Conservation (phyloP, 345 rosid genomes). For the Citrus sinensis region DNA sequence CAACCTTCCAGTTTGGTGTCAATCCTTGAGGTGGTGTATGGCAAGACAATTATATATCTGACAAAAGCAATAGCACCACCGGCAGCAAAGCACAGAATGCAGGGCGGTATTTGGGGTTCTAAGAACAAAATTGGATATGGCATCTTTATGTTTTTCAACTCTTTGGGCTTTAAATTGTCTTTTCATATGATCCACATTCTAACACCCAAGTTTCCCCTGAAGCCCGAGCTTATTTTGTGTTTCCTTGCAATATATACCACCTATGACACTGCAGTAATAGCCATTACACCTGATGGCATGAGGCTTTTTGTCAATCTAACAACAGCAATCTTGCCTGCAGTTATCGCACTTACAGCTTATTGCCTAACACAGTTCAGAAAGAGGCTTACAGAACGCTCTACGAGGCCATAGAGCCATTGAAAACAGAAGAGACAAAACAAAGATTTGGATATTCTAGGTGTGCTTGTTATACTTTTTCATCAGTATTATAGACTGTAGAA, state of each 20-base stretch:
- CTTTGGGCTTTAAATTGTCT: constrained; percentile 43
- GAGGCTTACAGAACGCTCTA: not conserved
- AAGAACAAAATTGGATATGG: constrained; percentile 12
- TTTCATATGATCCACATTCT: constrained; percentile 39
- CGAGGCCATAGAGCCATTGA: not conserved
- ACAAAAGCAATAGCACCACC: constrained; percentile 4
- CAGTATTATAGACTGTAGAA: too few relatives aligned
- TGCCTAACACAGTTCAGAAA: not conserved
- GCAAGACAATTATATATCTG: constrained; percentile 32
- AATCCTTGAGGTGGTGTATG: constrained; percentile 54
- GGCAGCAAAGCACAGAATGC: constrained; percentile 21
- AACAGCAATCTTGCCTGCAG: constrained; percentile 19
- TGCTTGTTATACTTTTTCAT: not conserved
- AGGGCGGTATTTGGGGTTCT: constrained; percentile 40
- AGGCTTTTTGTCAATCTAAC: constrained; percentile 21
- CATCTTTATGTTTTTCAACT: constrained; percentile 42
- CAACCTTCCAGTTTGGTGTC: constrained; percentile 47
- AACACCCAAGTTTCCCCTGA: constrained; percentile 47
- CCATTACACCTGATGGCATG: constrained; percentile 24
- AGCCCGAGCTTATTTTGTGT: constrained; percentile 45
- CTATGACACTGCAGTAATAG: constrained; percentile 27
- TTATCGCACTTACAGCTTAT: constrained; percentile 2
- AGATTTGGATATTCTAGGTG: not conserved
- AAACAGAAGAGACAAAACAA: not conserved
- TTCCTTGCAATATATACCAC: constrained; percentile 33